These are phyloP conservation scores for Limtongozyma cylindracea DNA, from an alignment of 805 yeast species.

Conservation along the genomic window DNA sequence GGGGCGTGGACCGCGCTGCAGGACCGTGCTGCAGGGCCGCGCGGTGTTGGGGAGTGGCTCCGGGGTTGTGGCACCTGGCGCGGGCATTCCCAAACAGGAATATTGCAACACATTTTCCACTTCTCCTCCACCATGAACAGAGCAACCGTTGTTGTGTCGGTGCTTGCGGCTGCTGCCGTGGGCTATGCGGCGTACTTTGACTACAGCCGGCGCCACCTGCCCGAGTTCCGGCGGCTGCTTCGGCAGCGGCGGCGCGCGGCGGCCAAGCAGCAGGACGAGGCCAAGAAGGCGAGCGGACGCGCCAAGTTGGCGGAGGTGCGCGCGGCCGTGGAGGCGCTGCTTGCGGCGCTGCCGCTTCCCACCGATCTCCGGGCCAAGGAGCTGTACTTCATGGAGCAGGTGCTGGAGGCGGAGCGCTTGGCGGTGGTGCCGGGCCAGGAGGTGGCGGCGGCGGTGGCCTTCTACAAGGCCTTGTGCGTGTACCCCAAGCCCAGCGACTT, in stretches of 20 bases:
- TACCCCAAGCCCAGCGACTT: slow-evolving; percentile 92
- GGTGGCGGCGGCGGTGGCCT: slow-evolving; percentile 66
- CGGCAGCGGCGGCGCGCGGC: slow-evolving; percentile 19
- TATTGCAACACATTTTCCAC: no score
- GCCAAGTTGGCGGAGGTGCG: slow-evolving; percentile 34
- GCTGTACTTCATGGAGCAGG: slow-evolving; percentile 57
- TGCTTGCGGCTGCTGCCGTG: slow-evolving; percentile 25
- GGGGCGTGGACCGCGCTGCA: no score
- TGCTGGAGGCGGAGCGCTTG: slow-evolving; percentile 10
- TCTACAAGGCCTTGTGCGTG: slow-evolving; percentile 80
- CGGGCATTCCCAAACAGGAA: no score
- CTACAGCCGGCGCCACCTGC: slow-evolving; percentile 63
- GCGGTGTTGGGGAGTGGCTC: no score
- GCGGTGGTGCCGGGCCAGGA: slow-evolving; percentile 41
- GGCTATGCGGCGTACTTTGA: slow-evolving; percentile 83
- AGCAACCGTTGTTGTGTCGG: slow-evolving; percentile 10
- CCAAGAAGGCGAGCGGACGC: slow-evolving; percentile 32
- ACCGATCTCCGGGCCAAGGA: slow-evolving; percentile 43
- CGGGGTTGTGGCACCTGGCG: no score
- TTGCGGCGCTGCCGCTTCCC: slow-evolving; percentile 56
- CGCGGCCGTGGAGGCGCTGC: slow-evolving; percentile 33
- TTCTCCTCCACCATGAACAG: no score
- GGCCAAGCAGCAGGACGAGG: slow-evolving; percentile 30
- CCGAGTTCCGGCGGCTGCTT: slow-evolving; percentile 60
- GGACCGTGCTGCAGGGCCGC: no score